These are phyloP conservation scores for Zalaria obscura DNA, from an alignment of 2,329 filamentous ascomycete genomes.

Conservation along the genomic window DNA sequence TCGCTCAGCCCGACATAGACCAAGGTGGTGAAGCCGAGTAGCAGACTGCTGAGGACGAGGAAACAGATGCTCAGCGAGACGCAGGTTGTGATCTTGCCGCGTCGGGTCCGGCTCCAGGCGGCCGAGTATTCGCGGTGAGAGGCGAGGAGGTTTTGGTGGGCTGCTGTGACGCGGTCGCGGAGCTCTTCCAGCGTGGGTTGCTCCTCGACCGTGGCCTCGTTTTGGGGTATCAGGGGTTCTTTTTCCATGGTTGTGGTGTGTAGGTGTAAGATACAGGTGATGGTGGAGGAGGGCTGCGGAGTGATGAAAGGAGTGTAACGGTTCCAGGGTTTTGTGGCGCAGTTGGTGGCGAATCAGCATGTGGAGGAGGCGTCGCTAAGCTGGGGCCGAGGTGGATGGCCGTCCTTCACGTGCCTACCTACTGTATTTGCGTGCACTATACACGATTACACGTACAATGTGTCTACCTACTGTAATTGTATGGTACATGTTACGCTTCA, in stretches of 20 bases:
- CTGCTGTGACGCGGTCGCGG: constrained; percentile 1
- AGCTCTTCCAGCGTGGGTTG: constrained; percentile 5
- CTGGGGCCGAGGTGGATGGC: too few species aligned
- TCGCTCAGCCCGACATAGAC: constrained; percentile 12
- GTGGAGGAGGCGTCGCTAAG: too few species aligned
- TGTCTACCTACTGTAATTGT: too few species aligned
- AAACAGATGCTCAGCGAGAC: constrained; percentile 13
- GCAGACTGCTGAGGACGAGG: constrained; percentile 16
- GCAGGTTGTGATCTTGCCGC: constrained; percentile 6
- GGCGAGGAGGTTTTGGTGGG: constrained; percentile 8
- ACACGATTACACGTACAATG: too few species aligned
- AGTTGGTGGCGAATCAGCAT: too few species aligned
- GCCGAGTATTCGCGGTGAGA: constrained; percentile 18
- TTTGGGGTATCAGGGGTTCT: background rate
- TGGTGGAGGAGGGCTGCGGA: too few species aligned
- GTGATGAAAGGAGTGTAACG: too few species aligned
- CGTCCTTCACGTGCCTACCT: too few species aligned
- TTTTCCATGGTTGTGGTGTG: constrained; percentile 3
- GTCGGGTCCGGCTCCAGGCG: constrained; percentile 17
- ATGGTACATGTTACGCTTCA: too few species aligned
- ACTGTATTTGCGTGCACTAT: too few species aligned
- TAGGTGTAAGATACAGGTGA: too few species aligned
- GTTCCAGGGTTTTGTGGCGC: too few species aligned
- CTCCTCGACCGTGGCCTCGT: constrained; percentile 1
- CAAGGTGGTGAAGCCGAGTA: constrained; percentile 12